These are phyloP conservation scores for Xylaria sp. DNA, from an alignment of 2,329 filamentous ascomycete genomes.

Conservation along the genomic window DNA sequence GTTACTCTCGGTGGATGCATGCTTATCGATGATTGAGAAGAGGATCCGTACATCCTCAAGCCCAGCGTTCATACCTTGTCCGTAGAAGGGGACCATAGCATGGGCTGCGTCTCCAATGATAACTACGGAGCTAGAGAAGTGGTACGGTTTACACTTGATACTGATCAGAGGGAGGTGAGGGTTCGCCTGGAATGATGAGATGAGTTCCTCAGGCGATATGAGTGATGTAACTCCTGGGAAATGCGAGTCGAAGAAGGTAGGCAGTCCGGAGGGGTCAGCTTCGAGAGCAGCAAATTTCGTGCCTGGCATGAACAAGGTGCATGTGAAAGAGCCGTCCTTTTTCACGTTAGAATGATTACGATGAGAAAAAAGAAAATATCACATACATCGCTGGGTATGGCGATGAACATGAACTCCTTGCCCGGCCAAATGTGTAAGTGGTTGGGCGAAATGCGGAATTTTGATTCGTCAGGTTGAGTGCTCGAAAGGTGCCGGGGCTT, in stretches of 20 bases:
- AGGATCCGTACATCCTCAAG: conserved; percentile 92
- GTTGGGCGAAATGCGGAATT: conserved; percentile 84
- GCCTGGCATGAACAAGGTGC: conserved; percentile 87
- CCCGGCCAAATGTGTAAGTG: conserved; percentile 98
- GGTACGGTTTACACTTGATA: conserved; percentile 90
- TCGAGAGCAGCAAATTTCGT: conserved; percentile 72
- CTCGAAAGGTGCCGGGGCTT: conserved; percentile 51
- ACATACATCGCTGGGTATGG: conserved; percentile 74
- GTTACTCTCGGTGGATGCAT: conserved; percentile 57
- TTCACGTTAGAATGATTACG: conserved; percentile 21
- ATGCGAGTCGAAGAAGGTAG: conserved; percentile 77
- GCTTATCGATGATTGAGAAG: conserved; percentile 79
- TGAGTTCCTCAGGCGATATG: conserved; percentile 71
- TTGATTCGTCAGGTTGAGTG: conserved; percentile 44
- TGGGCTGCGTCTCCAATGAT: conserved; percentile 94
- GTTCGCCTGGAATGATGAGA: conserved; percentile 77
- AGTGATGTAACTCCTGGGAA: conserved; percentile 85
- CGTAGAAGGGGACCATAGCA: conserved; percentile 98
- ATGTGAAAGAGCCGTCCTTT: conserved; percentile 91
- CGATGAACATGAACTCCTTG: conserved; percentile 96
- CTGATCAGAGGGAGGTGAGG: conserved; percentile 92
- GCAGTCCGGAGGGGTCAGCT: conserved; percentile 61
- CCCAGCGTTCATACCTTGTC: conserved; percentile 96
- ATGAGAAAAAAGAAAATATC: background rate
- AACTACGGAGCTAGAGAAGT: conserved; percentile 76